Evolutionary conservation across 208 protist genomes (phyloP).

Genomic region (Acanthamoeba royreba): DNA sequence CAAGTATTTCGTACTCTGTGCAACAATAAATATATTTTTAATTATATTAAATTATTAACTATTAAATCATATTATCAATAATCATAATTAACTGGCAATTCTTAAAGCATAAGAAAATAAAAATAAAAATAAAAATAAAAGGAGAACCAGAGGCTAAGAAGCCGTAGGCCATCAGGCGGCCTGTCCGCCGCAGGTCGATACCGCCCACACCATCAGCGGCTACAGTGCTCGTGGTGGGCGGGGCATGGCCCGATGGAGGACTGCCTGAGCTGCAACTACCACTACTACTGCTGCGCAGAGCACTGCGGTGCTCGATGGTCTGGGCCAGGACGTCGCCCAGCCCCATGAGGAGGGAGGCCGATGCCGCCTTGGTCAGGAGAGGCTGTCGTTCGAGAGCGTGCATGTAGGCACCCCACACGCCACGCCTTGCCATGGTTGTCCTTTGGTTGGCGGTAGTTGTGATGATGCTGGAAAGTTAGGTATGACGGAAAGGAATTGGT

Average conservation of each 20-base stretch:
- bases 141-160: neutral
- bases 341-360: neutral
- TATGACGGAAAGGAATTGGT: too few relatives aligned
- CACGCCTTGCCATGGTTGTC: neutral
- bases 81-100: too few relatives aligned
- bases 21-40: neutral
- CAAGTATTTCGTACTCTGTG: too few relatives aligned
- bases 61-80: too few relatives aligned
- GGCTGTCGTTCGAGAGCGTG: neutral
- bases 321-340: neutral
- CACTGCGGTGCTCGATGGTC: neutral
- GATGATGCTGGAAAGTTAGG: too few relatives aligned
- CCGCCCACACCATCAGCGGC: too few relatives aligned
- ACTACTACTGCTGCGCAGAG: too few relatives aligned
- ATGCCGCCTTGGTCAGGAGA: neutral
- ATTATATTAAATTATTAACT: neutral
- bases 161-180: neutral
- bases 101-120: neutral
- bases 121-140: neutral
- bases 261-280: too few relatives aligned
- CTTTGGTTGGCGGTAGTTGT: too few relatives aligned
- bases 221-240: too few relatives aligned
- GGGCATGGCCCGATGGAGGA: too few relatives aligned
- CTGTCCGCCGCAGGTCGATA: neutral
- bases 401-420: neutral